phyloP scores from a whole-genome alignment of 148 eudicot genomes.

The Diospyros lotus region DNA sequence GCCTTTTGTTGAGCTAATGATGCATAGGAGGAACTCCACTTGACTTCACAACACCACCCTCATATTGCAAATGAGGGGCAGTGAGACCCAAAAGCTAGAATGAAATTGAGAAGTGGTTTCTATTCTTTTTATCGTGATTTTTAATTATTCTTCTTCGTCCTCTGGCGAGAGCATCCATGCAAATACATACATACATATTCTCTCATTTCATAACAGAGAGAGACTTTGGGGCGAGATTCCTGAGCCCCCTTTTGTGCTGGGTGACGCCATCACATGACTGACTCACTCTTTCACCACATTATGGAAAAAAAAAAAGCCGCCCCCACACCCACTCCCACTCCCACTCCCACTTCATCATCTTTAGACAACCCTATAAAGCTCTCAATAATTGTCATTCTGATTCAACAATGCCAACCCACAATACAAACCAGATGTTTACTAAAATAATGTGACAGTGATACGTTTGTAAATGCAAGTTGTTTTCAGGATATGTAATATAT shows the following conservation, averaged over 20 bases:
- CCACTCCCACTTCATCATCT: no score
- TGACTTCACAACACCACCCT: no score
- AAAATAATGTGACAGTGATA: no score
- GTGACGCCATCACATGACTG: constrained; percentile 1
- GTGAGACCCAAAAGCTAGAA: not conserved
- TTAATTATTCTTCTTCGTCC: not conserved
- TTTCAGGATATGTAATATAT: no score
- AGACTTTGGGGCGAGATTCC: constrained; percentile 7
- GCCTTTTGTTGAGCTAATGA: no score
- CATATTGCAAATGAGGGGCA: no score
- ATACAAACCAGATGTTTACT: no score
- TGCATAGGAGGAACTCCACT: no score
- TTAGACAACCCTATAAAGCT: no score
- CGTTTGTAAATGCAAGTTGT: no score
- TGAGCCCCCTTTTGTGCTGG: not conserved
- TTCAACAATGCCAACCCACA: no score
- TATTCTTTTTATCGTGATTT: not conserved
- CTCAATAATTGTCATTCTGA: not conserved
- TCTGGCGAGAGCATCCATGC: not conserved
- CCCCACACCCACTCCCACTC: not conserved
- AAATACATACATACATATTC: not conserved
- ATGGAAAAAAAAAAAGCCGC: not conserved
- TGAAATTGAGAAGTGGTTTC: not conserved
- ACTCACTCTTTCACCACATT: constrained; percentile 8
- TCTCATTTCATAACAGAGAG: constrained; percentile 9